phyloP scores from a whole-genome alignment of 2,329 filamentous ascomycete genomes.

The Paracoccidioides brasiliensis region DNA sequence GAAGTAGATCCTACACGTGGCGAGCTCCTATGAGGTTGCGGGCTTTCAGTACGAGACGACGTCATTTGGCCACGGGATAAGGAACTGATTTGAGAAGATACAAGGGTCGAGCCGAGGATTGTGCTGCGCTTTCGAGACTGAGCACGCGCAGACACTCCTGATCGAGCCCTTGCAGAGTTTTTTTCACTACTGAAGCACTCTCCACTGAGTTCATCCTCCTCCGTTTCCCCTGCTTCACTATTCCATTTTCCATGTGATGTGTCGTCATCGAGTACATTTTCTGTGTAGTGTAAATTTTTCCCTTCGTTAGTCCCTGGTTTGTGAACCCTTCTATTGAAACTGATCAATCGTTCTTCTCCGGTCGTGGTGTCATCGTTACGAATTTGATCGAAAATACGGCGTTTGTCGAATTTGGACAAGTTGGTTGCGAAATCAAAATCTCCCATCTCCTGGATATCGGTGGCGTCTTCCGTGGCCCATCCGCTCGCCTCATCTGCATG shows the following conservation, averaged over 20 bases:
- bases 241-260: slow-evolving; percentile 43
- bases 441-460: slow-evolving; percentile 80
- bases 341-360: slow-evolving; percentile 81
- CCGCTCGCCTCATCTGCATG: slow-evolving; percentile 55
- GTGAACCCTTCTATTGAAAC: slow-evolving; percentile 58
- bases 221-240: slow-evolving; percentile 56
- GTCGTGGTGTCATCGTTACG: slow-evolving; percentile 75
- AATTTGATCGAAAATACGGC: slow-evolving; percentile 81
- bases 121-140: slow-evolving; percentile 33
- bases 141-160: slow-evolving; percentile 24
- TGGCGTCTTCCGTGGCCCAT: slow-evolving; percentile 93
- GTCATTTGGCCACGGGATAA: slow-evolving; percentile 24
- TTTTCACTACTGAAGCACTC: slow-evolving; percentile 34
- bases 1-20: slow-evolving; percentile 26
- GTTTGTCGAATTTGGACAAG: slow-evolving; percentile 89
- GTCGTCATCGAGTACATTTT: slow-evolving; percentile 68
- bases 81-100: slow-evolving; percentile 23
- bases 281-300: slow-evolving; percentile 82
- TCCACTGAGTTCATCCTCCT: slow-evolving; percentile 29
- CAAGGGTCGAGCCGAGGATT: slow-evolving; percentile 24
- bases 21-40: slow-evolving; percentile 30
- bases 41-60: slow-evolving; percentile 27
- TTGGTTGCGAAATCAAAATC: slow-evolving; percentile 90
- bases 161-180: slow-evolving; percentile 31
- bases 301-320: slow-evolving; percentile 59